Evolutionary conservation across 2,329 filamentous ascomycete species (phyloP).

Genomic region (Cryphonectria parasitica): DNA sequence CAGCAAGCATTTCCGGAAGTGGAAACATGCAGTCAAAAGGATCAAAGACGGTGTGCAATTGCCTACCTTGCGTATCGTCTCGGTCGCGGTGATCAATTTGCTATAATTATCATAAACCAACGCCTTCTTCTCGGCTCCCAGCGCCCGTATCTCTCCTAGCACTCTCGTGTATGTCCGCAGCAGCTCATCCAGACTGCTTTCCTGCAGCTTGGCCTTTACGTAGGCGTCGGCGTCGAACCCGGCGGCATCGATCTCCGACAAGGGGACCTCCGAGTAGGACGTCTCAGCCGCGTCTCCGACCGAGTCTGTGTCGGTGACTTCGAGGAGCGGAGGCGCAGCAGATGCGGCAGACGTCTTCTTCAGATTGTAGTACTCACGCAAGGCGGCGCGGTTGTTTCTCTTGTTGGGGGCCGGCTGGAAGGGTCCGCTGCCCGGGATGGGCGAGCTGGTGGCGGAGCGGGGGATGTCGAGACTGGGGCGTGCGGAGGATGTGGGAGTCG

Average conservation of each 20-base stretch:
- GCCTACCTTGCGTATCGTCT: slow-evolving; percentile 80
- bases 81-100: slow-evolving; percentile 93
- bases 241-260: slow-evolving; percentile 73
- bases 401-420: slow-evolving; percentile 38
- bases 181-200: slow-evolving; percentile 68
- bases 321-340: slow-evolving; percentile 43
- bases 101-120: slow-evolving; percentile 98
- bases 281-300: slow-evolving; percentile 36
- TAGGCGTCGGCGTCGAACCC: slow-evolving; percentile 76
- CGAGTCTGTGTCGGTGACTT: slow-evolving; percentile 46
- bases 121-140: slow-evolving; percentile 96
- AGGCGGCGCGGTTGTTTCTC: slow-evolving; percentile 76
- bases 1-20: neutral
- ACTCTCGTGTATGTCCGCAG: slow-evolving; percentile 72
- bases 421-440: slow-evolving; percentile 41
- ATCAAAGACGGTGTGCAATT: neutral
- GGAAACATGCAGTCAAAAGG: neutral
- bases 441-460: slow-evolving; percentile 63
- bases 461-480: slow-evolving; percentile 73
- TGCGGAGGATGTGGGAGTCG: slow-evolving; percentile 73
- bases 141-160: slow-evolving; percentile 79
- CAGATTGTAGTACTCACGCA: slow-evolving; percentile 95
- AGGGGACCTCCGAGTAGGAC: slow-evolving; percentile 58
- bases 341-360: slow-evolving; percentile 49
- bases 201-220: slow-evolving; percentile 63